A percentile compares a stretch with the other conserved stretches of the same genome.
phyloP scores from a whole-genome alignment of 2,329 filamentous ascomycete species.

The Xenosphaeropsis pyriputrescens region DNA sequence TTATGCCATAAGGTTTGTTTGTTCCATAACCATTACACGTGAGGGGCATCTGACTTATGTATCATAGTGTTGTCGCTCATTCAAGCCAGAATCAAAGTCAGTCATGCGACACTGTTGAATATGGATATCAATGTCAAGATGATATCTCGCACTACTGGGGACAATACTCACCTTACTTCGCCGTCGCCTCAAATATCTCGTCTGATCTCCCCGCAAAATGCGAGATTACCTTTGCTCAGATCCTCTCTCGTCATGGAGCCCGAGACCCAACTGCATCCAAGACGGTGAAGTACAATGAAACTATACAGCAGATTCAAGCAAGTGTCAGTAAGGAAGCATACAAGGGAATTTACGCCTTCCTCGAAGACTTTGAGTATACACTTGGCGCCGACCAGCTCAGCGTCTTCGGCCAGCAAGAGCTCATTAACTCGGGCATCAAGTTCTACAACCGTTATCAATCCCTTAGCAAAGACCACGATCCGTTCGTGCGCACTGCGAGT shows the following conservation, averaged over 20 bases:
- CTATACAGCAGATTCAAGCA: constrained; percentile 51
- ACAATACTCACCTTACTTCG: constrained; percentile 77
- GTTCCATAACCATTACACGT: no score
- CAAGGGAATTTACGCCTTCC: constrained; percentile 49
- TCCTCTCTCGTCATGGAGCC: constrained; percentile 74
- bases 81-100: background rate
- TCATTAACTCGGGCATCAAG: constrained; percentile 60
- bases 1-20: no score
- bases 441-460: constrained; percentile 61
- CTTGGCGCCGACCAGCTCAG: constrained; percentile 59
- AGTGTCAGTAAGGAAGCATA: constrained; percentile 35
- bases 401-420: constrained; percentile 49
- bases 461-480: constrained; percentile 40
- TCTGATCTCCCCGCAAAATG: constrained; percentile 48
- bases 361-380: constrained; percentile 56
- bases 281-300: constrained; percentile 42
- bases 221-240: constrained; percentile 62
- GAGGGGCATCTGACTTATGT: background rate
- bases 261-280: constrained; percentile 65
- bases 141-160: constrained; percentile 44
- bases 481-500: constrained; percentile 59
- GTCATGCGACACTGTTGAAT: constrained; percentile 14
- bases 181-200: constrained; percentile 53
- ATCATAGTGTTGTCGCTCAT: background rate
- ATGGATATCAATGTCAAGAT: constrained; percentile 16